Conservation (phyloP, 179 eudicot genomes). For the Camellia oleifera region DNA sequence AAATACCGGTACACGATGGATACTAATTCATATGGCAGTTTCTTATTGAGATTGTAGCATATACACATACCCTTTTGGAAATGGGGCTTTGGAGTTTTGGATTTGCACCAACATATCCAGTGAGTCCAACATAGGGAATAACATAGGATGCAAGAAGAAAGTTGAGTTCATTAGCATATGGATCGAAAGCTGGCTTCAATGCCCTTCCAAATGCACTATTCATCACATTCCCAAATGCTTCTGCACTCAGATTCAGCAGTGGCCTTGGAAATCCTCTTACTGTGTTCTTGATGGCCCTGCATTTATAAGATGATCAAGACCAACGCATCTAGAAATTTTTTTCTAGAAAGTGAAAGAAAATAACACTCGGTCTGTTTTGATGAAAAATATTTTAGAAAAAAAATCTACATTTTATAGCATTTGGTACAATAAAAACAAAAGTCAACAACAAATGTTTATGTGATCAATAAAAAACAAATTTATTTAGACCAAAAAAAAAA, state of each 20-base stretch:
- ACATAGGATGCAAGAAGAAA: slow-evolving; percentile 76
- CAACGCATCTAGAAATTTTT: too few relatives aligned
- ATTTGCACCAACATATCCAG: slow-evolving; percentile 81
- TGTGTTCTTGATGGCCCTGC: slow-evolving; percentile 65
- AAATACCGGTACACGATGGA: too few relatives aligned
- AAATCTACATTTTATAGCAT: too few relatives aligned
- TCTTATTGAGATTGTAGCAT: not conserved
- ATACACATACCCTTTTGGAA: slow-evolving; percentile 45
- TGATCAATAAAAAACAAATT: too few relatives aligned
- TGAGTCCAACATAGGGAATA: slow-evolving; percentile 83
- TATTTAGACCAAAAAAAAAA: too few relatives aligned
- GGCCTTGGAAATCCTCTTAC: slow-evolving; percentile 86
- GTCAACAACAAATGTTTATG: too few relatives aligned
- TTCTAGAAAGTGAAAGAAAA: not conserved
- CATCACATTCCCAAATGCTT: slow-evolving; percentile 56
- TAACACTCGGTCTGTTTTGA: not conserved
- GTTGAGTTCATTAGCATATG: slow-evolving; percentile 61
- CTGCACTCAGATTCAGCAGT: slow-evolving; percentile 47
- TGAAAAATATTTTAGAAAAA: too few relatives aligned
- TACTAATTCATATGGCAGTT: too few relatives aligned
- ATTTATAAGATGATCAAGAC: not conserved
- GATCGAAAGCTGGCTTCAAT: slow-evolving; percentile 64
- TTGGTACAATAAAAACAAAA: too few relatives aligned
- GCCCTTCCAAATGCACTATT: slow-evolving; percentile 56
- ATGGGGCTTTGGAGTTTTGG: slow-evolving; percentile 46